These are phyloP conservation scores for Suhomyces kilbournensis DNA, from an alignment of 805 yeast genomes.

Conservation along the genomic window DNA sequence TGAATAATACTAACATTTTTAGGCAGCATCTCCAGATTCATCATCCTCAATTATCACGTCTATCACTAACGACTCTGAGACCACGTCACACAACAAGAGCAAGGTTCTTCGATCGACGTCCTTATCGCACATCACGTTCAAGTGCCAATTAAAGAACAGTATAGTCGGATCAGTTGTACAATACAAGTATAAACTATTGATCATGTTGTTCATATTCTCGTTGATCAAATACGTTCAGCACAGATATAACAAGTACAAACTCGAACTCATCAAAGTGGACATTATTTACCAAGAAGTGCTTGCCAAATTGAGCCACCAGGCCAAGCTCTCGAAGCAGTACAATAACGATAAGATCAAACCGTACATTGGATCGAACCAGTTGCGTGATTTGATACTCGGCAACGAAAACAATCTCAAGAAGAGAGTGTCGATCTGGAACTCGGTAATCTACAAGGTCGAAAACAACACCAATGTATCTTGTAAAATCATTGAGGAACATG, in stretches of 20 bases:
- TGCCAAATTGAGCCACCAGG: conserved; percentile 39
- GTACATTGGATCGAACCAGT: conserved; percentile 66
- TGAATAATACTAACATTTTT: conserved; percentile 9
- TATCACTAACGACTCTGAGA: conserved; percentile 39
- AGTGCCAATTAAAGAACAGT: conserved; percentile 55
- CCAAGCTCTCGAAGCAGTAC: conserved; percentile 24
- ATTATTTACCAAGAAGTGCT: conserved; percentile 48
- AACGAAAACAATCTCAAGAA: conserved; percentile 35
- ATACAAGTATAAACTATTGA: conserved; percentile 20
- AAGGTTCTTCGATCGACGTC: conserved; percentile 72
- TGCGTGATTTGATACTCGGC: conserved; percentile 60
- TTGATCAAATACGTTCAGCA: conserved; percentile 25
- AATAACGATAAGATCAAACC: conserved; percentile 29
- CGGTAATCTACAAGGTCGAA: conserved; percentile 56
- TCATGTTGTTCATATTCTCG: conserved; percentile 13
- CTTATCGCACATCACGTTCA: conserved; percentile 56
- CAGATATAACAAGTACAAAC: conserved; percentile 35
- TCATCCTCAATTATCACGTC: conserved; percentile 12
- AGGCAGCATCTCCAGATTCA: conserved; percentile 14
- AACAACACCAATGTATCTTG: conserved; percentile 62
- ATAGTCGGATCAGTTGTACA: conserved; percentile 36
- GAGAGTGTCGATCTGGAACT: conserved; percentile 52
- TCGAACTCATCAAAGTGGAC: conserved; percentile 41
- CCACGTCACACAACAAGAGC: conserved; percentile 38
- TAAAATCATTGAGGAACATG: conserved; percentile 68